Evolutionary conservation across 305 asterid species (phyloP), one percentile per base, ranked within the genome.

Genomic region (Plantago lanceolata): DNA sequence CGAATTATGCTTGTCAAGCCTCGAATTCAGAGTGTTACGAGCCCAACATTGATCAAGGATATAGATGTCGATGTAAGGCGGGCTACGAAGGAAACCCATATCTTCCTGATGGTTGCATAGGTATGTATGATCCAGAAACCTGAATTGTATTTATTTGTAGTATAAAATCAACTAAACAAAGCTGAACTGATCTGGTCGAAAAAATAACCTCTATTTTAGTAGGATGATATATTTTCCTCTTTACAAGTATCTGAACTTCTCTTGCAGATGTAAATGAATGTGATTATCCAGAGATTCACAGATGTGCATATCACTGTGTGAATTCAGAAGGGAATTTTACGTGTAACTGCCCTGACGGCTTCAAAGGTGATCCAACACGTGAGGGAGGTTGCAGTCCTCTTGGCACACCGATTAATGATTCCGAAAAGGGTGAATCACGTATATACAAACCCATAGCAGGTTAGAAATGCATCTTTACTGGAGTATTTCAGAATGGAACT

Each of bases 351-450:
- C 65, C 71, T 0, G 31, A 58, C 28, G 73, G 77, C 6, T 47
- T 31, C 18, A 37, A 51, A 18, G 57, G 31, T 6, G 75, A 79
- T n/a, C 80, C 77, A 0, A 69, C n/a, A 48, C 65, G 14, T 19
- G 75, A 57, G 55, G n/a, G n/a, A 35, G 83, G 78, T 15, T 82
- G 85, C 63, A 56, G 18, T 48, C 71, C 31, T n/a, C n/a, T n/a
- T n/a, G n/a, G n/a, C n/a, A n/a, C n/a, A n/a, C n/a, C n/a, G n/a
- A n/a, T n/a, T n/a, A n/a, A n/a, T n/a, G n/a, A n/a, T n/a, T n/a
- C n/a, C n/a, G n/a, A n/a, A n/a, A n/a, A n/a, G 11, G 37, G 65
- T 3, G 64, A 58, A 51, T 67, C 61, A 7, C 67, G 33, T 31
- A 24, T 21, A 0, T 63, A 48, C 55, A 73, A 68, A 29, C 73